Percentiles rank a stretch among this genome's conserved stretches.
These are phyloP conservation scores for Malania oleifera DNA, from an alignment of 164 flowering plant genomes.

Conservation along the genomic window DNA sequence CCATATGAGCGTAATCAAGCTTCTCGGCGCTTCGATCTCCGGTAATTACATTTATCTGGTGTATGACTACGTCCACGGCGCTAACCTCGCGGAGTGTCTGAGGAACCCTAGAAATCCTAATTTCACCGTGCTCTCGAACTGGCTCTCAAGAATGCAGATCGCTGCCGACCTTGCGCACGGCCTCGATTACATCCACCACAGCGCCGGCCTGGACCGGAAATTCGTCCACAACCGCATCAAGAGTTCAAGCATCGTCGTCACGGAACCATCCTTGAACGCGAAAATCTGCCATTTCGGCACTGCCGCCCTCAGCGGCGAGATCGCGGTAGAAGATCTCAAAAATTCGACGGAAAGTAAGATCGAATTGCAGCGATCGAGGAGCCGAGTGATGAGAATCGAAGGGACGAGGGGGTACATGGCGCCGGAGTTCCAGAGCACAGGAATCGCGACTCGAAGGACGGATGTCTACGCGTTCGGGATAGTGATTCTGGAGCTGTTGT, in stretches of 20 bases:
- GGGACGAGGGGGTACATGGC: constrained; percentile 86
- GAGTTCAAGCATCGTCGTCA: constrained; percentile 41
- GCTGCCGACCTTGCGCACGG: constrained; percentile 59
- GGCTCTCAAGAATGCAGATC: constrained; percentile 51
- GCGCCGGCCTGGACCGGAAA: constrained; percentile 27
- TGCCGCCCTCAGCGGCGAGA: constrained; percentile 45
- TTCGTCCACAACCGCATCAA: constrained; percentile 56
- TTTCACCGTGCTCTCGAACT: constrained; percentile 45
- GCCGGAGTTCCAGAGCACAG: constrained; percentile 53
- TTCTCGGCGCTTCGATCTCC: constrained; percentile 47
- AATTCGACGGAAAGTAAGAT: too few species aligned
- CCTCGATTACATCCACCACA: constrained; percentile 55
- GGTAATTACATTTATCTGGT: constrained; percentile 48
- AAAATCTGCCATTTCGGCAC: constrained; percentile 66
- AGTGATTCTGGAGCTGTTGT: constrained; percentile 60
- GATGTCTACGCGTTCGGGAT: constrained; percentile 81
- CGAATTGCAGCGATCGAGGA: too few species aligned
- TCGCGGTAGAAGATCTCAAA: too few species aligned
- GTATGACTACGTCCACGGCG: constrained; percentile 44
- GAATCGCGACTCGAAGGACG: constrained; percentile 38
- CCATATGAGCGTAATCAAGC: constrained; percentile 37
- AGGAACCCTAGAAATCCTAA: constrained; percentile 40
- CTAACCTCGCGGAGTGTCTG: constrained; percentile 35
- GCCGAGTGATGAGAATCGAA: constrained; percentile 47
- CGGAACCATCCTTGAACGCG: constrained; percentile 35